Evolutionary conservation across 2,329 filamentous ascomycete species (phyloP).

Genomic region (Calonectria pauciramosa): DNA sequence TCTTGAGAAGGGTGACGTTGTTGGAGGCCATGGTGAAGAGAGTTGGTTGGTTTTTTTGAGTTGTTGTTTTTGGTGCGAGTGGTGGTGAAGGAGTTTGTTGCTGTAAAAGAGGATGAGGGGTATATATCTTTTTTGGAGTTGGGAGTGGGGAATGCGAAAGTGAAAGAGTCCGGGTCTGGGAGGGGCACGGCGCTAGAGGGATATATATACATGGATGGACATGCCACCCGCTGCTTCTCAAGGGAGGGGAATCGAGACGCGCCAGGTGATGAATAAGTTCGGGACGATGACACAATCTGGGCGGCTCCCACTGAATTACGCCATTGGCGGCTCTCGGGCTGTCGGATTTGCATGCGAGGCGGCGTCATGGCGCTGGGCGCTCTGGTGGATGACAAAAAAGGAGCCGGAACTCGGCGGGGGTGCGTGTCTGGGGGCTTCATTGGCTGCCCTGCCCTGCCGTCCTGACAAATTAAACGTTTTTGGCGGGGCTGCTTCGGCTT

Average conservation of each 20-base stretch:
- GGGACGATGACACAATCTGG: slow-evolving; percentile 41
- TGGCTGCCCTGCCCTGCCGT: background rate
- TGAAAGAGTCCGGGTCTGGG: background rate
- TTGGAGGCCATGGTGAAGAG: slow-evolving; percentile 43
- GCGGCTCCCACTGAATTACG: slow-evolving; percentile 1
- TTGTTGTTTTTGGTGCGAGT: background rate
- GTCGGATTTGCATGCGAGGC: background rate
- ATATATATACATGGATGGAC: slow-evolving; percentile 24
- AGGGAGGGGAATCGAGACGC: too few species aligned
- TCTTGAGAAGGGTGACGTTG: slow-evolving; percentile 50
- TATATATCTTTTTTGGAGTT: slow-evolving; percentile 3
- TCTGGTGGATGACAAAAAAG: background rate
- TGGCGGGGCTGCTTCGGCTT: slow-evolving; percentile 5
- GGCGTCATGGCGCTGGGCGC: background rate
- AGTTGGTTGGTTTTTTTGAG: slow-evolving; percentile 32
- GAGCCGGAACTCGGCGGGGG: background rate
- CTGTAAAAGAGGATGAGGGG: background rate
- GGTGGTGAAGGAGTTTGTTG: slow-evolving; percentile 12
- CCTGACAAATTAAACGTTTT: background rate
- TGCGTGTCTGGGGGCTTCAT: background rate
- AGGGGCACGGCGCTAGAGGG: background rate
- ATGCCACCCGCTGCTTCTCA: too few species aligned
- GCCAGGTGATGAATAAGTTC: slow-evolving; percentile 36
- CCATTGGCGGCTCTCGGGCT: slow-evolving; percentile 15
- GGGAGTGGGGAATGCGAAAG: background rate